phyloP scores from a whole-genome alignment of 495 filamentous ascomycete genomes.

The Penicillium antarcticum region DNA sequence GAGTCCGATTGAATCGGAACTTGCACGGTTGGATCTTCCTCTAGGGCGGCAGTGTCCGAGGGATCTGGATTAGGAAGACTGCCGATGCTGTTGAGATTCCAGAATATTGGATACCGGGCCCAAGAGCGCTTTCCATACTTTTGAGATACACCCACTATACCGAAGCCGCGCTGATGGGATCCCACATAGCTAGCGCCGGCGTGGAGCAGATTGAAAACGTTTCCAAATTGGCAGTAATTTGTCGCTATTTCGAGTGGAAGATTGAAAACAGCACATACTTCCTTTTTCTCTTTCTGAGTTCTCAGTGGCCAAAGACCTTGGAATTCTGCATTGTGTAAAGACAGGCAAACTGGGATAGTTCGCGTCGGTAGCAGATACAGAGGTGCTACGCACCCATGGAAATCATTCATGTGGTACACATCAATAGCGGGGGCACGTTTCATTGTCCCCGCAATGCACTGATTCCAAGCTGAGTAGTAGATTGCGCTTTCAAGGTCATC shows the following conservation, averaged over 20 bases:
- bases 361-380: slow-evolving; percentile 53
- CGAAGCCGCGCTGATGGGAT: slow-evolving; percentile 62
- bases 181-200: slow-evolving; percentile 60
- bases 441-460: slow-evolving; percentile 60
- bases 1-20: slow-evolving; percentile 43
- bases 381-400: slow-evolving; percentile 66
- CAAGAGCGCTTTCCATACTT: slow-evolving; percentile 66
- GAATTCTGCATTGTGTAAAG: slow-evolving; percentile 66
- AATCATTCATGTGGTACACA: slow-evolving; percentile 77
- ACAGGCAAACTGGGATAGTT: slow-evolving; percentile 57
- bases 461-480: slow-evolving; percentile 68
- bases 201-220: slow-evolving; percentile 66
- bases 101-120: slow-evolving; percentile 66
- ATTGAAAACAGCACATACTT: slow-evolving; percentile 62
- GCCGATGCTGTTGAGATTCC: slow-evolving; percentile 60
- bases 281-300: slow-evolving; percentile 53
- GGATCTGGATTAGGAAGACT: slow-evolving; percentile 67
- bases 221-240: slow-evolving; percentile 66
- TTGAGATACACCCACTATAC: slow-evolving; percentile 61
- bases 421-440: slow-evolving; percentile 52
- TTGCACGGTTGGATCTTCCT: slow-evolving; percentile 28
- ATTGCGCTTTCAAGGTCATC: slow-evolving; percentile 65
- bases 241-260: slow-evolving; percentile 43
- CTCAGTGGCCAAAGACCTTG: slow-evolving; percentile 69
- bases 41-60: slow-evolving; percentile 51